Evolutionary conservation across 768 basidiomycete species (phyloP), one percentile per base, ranked within the genome.

Genomic region (Crassisporium funariophilum): DNA sequence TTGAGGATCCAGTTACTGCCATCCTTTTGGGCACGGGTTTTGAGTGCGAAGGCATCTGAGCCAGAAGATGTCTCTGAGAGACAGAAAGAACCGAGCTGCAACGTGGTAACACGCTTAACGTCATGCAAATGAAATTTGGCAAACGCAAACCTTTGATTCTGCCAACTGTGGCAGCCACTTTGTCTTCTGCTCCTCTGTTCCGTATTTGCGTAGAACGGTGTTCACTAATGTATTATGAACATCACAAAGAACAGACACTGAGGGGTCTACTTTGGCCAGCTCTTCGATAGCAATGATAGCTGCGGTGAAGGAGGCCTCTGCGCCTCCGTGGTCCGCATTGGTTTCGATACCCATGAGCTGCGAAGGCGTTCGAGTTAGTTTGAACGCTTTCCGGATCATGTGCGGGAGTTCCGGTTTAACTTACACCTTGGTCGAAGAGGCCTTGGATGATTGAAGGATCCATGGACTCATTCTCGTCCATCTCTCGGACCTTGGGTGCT

Each of bases 271-370:
- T 60, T 91, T 94, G 24, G 97, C 95, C 21, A 99, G 86, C 64
- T 99, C 97, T 59, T 99, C 97, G 35, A 99, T 94, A 16, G 86
- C 90, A 56, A 99, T 93, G 57, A 99, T 91, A 15, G 97, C 95
- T 1, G 91, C 84, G 0, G 88, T 97, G 69, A 99, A 99, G 2
- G 91, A 92, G 22, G 82, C 86, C 59, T 88, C 95, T 4, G 95
- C 78, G 25, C 97, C 97, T 3, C 88, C 90, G 48, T 89, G 79
- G 17, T 86, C 91, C 13, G 79, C 77, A 38, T 77, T 79, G 5
- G 92, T 98, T 70, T 98, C 97, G 47, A 99, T 95, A 27, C 91
- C 95, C 97, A 99, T 99, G 37, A 98, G 80, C 93, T 97, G 45
- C 12, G 36, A 25, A 47, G 44, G 9, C 7, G 37, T 13, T 29